A percentile compares a stretch with the other conserved stretches of the same genome.
These are phyloP conservation scores for Cytospora piceae DNA, from an alignment of 2,329 filamentous ascomycete species.

Conservation along the genomic window DNA sequence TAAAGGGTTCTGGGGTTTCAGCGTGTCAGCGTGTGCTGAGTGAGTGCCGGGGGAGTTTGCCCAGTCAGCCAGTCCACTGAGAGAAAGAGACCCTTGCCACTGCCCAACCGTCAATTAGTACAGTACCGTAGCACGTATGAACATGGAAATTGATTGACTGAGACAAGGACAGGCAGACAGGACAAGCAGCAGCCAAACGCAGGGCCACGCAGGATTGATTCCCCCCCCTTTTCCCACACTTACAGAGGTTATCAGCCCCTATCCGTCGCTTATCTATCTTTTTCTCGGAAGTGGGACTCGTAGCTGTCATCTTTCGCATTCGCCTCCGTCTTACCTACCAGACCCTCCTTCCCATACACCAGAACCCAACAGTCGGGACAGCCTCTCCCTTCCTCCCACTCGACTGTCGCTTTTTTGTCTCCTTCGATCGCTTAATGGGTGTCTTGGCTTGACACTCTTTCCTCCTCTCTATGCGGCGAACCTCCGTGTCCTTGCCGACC, in stretches of 20 bases:
- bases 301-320: slow-evolving; percentile 31
- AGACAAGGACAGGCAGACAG: not conserved
- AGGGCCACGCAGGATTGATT: not conserved
- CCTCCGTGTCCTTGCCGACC: slow-evolving; percentile 66
- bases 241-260: not conserved
- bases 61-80: no score
- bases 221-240: not conserved
- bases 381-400: slow-evolving; percentile 29
- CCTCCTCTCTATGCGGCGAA: slow-evolving; percentile 61
- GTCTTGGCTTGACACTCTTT: slow-evolving; percentile 17
- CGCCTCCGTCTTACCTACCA: not conserved
- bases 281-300: slow-evolving; percentile 18
- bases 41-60: no score
- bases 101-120: no score
- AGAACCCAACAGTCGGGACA: not conserved
- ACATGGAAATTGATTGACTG: not conserved
- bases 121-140: no score
- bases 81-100: no score
- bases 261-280: slow-evolving; percentile 4
- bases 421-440: not conserved
- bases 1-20: no score
- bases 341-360: no score
- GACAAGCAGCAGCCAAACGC: not conserved
- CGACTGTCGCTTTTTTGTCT: not conserved
- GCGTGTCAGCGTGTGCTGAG: no score